phyloP scores from a whole-genome alignment of 2,329 filamentous ascomycete genomes.

The Metarhizium robertsii region DNA sequence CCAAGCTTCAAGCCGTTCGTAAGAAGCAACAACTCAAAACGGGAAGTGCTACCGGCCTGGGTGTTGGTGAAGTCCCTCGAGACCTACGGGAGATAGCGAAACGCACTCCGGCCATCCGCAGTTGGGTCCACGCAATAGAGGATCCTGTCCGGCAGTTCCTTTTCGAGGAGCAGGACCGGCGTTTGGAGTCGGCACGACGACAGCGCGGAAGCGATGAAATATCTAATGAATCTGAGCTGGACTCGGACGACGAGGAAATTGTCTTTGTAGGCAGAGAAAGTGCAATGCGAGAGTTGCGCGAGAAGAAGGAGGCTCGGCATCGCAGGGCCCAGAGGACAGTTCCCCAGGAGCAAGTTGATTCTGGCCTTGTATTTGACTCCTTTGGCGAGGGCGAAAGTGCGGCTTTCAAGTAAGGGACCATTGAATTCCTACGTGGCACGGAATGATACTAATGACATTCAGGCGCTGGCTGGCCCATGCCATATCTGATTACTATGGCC shows the following conservation, averaged over 20 bases:
- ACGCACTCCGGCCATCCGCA: constrained; percentile 66
- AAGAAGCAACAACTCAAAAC: constrained; percentile 35
- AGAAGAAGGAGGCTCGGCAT: constrained; percentile 31
- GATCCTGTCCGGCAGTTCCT: constrained; percentile 74
- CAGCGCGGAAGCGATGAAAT: constrained; percentile 13
- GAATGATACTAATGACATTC: not conserved
- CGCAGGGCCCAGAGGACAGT: constrained; percentile 42
- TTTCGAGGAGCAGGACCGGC: constrained; percentile 31
- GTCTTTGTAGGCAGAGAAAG: constrained; percentile 74
- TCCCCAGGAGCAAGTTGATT: constrained; percentile 49
- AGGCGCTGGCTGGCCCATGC: constrained; percentile 90
- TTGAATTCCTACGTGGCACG: not conserved
- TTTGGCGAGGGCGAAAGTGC: constrained; percentile 65
- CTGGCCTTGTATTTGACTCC: constrained; percentile 71
- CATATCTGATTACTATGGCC: constrained; percentile 85
- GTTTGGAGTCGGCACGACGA: constrained; percentile 9
- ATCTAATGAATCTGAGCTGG: constrained; percentile 23
- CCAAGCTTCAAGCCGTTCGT: constrained; percentile 29
- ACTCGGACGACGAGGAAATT: constrained; percentile 68
- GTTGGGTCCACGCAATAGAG: constrained; percentile 75
- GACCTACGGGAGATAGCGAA: constrained; percentile 76
- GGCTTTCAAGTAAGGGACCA: constrained; percentile 63
- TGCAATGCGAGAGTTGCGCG: constrained; percentile 36
- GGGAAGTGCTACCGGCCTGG: constrained; percentile 32
- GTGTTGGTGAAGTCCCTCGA: constrained; percentile 57